phyloP scores from a whole-genome alignment of 2,329 filamentous ascomycete species.

The Xylaria sp. region DNA sequence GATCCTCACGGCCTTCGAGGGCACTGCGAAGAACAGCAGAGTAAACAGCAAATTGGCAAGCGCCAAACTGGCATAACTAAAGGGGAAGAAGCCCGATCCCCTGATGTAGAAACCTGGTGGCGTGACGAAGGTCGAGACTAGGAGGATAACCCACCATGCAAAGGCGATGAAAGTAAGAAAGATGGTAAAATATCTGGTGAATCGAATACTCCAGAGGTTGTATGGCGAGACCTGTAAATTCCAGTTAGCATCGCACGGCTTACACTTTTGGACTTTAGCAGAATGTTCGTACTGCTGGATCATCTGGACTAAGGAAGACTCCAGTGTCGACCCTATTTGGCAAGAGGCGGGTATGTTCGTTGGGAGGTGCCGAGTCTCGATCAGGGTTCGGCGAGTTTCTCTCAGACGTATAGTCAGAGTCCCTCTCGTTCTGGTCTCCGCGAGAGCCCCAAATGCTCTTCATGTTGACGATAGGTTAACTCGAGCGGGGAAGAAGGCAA shows the following conservation, averaged over 20 bases:
- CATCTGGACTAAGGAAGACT: constrained; percentile 77
- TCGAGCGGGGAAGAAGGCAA: constrained; percentile 1
- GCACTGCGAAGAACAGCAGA: constrained; percentile 87
- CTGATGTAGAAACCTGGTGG: constrained; percentile 86
- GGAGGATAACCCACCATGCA: constrained; percentile 89
- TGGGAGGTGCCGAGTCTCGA: constrained; percentile 44
- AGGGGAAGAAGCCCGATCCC: constrained; percentile 92
- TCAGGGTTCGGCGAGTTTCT: constrained; percentile 42
- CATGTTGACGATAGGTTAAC: constrained; percentile 36
- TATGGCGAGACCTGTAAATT: constrained; percentile 67
- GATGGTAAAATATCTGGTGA: constrained; percentile 80
- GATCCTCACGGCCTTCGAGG: constrained; percentile 81
- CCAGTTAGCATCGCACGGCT: constrained; percentile 33
- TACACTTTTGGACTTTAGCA: background rate
- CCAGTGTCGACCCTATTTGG: constrained; percentile 70
- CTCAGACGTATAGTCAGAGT: constrained; percentile 31
- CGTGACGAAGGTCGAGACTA: constrained; percentile 92
- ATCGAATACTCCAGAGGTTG: constrained; percentile 91
- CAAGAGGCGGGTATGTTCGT: constrained; percentile 73
- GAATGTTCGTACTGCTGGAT: constrained; percentile 73
- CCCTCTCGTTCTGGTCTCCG: constrained; percentile 35
- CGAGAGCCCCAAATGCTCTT: constrained; percentile 47
- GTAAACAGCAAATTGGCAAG: constrained; percentile 78
- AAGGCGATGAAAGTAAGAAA: constrained; percentile 80
- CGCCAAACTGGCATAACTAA: constrained; percentile 83